phyloP scores from a whole-genome alignment of 1,284 basidiomycete genomes.

The Sphagnurus paluster region DNA sequence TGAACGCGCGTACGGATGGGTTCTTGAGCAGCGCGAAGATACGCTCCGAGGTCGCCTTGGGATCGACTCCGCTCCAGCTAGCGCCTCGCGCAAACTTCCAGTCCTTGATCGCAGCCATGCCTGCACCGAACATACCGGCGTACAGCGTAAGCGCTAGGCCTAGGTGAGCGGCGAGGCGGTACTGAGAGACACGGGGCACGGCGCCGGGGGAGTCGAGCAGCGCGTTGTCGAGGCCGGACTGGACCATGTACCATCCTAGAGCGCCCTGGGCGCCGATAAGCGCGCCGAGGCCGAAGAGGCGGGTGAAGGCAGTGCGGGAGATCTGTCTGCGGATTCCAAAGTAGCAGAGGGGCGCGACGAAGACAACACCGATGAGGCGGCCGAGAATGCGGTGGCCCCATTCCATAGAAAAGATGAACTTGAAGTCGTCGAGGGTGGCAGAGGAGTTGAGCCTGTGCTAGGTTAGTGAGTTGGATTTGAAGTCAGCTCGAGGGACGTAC shows the following conservation, averaged over 20 bases:
- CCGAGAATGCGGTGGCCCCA: slow-evolving; percentile 96
- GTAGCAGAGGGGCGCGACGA: slow-evolving; percentile 80
- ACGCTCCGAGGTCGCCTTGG: neutral
- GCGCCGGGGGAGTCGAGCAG: slow-evolving; percentile 80
- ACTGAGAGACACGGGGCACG: slow-evolving; percentile 94
- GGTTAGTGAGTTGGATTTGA: neutral
- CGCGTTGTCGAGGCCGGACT: slow-evolving; percentile 88
- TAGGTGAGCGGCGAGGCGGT: slow-evolving; percentile 93
- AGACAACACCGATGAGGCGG: slow-evolving; percentile 82
- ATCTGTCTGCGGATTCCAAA: slow-evolving; percentile 74
- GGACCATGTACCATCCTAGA: slow-evolving; percentile 99
- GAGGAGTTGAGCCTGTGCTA: slow-evolving; percentile 80
- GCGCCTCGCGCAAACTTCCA: slow-evolving; percentile 67
- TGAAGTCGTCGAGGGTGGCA: slow-evolving; percentile 90
- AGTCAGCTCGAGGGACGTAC: slow-evolving; percentile 49
- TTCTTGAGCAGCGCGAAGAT: slow-evolving; percentile 49
- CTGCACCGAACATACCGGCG: slow-evolving; percentile 87
- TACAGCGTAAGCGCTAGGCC: slow-evolving; percentile 91
- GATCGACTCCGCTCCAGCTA: slow-evolving; percentile 44
- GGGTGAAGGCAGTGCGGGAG: slow-evolving; percentile 58
- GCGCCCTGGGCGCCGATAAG: slow-evolving; percentile 90
- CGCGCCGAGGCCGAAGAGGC: slow-evolving; percentile 70
- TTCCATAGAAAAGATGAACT: slow-evolving; percentile 98
- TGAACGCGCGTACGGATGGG: slow-evolving; percentile 61
- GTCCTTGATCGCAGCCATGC: slow-evolving; percentile 79